A percentile compares a stretch with the other conserved stretches of the same genome.
phyloP scores from a whole-genome alignment of 371 early-diverging fungal genomes.

The Lichtheimia ornata region DNA sequence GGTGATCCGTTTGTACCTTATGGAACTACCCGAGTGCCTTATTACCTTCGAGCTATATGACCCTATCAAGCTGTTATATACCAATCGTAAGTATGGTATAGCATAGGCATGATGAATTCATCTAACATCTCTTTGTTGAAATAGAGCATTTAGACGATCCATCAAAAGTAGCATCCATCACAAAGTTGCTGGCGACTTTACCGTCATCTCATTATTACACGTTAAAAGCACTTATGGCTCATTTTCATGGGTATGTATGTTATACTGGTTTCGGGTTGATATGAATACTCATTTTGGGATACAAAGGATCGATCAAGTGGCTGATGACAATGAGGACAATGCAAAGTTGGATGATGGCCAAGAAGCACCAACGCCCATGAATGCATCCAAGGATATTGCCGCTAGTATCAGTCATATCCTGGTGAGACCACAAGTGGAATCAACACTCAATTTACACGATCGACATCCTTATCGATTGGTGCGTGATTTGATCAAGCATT shows the following conservation, averaged over 20 bases:
- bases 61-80: slow-evolving; percentile 67
- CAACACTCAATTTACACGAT: slow-evolving; percentile 56
- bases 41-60: slow-evolving; percentile 77
- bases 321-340: slow-evolving; percentile 7
- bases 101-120: background rate
- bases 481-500: slow-evolving; percentile 53
- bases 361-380: no score
- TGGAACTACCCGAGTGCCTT: slow-evolving; percentile 75
- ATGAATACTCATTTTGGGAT: background rate
- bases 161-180: slow-evolving; percentile 42
- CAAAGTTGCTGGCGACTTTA: slow-evolving; percentile 53
- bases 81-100: slow-evolving; percentile 46
- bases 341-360: slow-evolving; percentile 3
- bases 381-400: slow-evolving; percentile 14
- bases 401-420: slow-evolving; percentile 54
- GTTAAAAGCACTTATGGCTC: slow-evolving; percentile 43
- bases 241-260: slow-evolving; percentile 44
- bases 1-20: slow-evolving; percentile 64
- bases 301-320: background rate
- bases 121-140: background rate
- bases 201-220: slow-evolving; percentile 57
- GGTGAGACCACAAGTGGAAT: slow-evolving; percentile 58
- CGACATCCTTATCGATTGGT: slow-evolving; percentile 58
- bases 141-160: slow-evolving; percentile 41
- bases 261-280: background rate